phyloP scores from a whole-genome alignment of 2,329 filamentous ascomycete genomes.

The Fusarium fujikuroi region DNA sequence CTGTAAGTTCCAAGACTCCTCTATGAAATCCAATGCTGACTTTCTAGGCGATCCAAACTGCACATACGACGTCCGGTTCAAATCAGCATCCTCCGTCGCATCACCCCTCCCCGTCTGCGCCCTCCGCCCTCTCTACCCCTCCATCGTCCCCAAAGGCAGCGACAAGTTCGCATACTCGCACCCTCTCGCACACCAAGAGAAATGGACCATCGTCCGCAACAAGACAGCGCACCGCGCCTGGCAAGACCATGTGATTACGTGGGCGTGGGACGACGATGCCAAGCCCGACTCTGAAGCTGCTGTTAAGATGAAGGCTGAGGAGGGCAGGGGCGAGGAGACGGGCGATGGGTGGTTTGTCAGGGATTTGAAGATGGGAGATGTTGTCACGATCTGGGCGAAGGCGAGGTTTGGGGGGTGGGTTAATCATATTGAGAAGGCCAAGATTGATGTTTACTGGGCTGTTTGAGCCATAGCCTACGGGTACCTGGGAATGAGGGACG shows the following conservation, averaged over 20 bases:
- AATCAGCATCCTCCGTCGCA: constrained; percentile 28
- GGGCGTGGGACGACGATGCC: constrained; percentile 63
- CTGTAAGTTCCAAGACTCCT: constrained; percentile 38
- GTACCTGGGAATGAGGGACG: not conserved
- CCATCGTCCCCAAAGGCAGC: constrained; percentile 26
- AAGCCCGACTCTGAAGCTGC: constrained; percentile 55
- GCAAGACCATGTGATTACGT: constrained; percentile 61
- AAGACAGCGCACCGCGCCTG: constrained; percentile 48
- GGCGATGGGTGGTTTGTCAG: constrained; percentile 67
- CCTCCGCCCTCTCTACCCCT: constrained; percentile 53
- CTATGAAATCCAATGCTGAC: not conserved
- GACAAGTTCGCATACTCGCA: constrained; percentile 51
- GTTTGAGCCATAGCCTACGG: constrained; percentile 43
- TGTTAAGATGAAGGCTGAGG: constrained; percentile 49
- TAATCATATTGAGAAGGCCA: constrained; percentile 61
- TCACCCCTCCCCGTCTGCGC: constrained; percentile 48
- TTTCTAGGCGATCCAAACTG: constrained; percentile 46
- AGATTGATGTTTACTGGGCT: constrained; percentile 70
- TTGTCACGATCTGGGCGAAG: constrained; percentile 70
- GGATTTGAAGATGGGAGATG: constrained; percentile 66
- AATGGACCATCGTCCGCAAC: constrained; percentile 62
- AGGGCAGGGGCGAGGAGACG: constrained; percentile 63
- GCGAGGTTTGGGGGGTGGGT: constrained; percentile 65
- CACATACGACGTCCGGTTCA: constrained; percentile 45
- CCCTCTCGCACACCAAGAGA: constrained; percentile 47